Evolutionary conservation across 768 basidiomycete genomes (phyloP).

Genomic region (Pleurotus tuoliensis): DNA sequence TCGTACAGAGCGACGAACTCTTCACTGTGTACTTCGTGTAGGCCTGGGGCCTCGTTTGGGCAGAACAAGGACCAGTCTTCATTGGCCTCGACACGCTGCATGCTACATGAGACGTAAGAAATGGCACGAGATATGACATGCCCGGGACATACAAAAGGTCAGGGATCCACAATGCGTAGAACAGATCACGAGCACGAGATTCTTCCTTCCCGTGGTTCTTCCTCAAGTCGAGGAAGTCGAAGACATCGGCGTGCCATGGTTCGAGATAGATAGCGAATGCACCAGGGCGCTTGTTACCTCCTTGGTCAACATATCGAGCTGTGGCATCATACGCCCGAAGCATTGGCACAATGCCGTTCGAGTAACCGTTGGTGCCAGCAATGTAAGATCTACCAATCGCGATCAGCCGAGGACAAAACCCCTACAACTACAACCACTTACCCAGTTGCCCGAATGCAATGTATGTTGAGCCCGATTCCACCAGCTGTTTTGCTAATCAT

Average conservation of each 20-base stretch:
- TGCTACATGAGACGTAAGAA: slow-evolving; percentile 41
- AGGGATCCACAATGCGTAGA: slow-evolving; percentile 97
- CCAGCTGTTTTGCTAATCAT: slow-evolving; percentile 99
- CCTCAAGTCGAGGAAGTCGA: slow-evolving; percentile 94
- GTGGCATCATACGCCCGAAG: slow-evolving; percentile 97
- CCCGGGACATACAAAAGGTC: slow-evolving; percentile 77
- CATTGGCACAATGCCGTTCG: slow-evolving; percentile 99
- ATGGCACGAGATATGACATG: too few species aligned
- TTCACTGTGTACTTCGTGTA: slow-evolving; percentile 84
- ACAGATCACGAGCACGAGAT: slow-evolving; percentile 91
- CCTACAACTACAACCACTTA: slow-evolving; percentile 28
- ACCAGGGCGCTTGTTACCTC: slow-evolving; percentile 98
- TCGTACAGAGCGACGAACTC: slow-evolving; percentile 87
- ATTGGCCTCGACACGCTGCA: slow-evolving; percentile 92
- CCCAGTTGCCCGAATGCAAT: slow-evolving; percentile 96
- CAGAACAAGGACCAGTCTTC: slow-evolving; percentile 96
- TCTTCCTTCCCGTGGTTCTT: slow-evolving; percentile 99
- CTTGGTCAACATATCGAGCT: slow-evolving; percentile 97
- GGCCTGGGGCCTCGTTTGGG: slow-evolving; percentile 90
- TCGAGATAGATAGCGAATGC: slow-evolving; percentile 98
- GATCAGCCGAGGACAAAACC: slow-evolving; percentile 3
- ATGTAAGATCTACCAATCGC: slow-evolving; percentile 77
- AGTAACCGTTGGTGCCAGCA: slow-evolving; percentile 98
- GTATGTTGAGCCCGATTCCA: slow-evolving; percentile 94
- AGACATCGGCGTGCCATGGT: slow-evolving; percentile 97